Evolutionary conservation across 345 rosid genomes (phyloP).

Genomic region (Pugionium dolabratum): DNA sequence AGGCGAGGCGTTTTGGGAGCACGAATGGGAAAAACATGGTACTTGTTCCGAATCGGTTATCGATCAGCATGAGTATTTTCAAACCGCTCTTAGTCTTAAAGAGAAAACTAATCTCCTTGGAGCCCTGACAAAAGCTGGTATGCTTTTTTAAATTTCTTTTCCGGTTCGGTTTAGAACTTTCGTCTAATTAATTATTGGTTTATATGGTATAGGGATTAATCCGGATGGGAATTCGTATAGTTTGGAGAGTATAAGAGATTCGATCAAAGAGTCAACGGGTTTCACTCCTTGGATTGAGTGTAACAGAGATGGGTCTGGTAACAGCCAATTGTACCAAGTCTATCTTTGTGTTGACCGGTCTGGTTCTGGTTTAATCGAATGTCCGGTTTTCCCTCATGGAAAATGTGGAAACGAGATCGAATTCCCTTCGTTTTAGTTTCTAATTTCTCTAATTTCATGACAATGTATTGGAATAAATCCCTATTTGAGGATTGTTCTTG

Average conservation of each 20-base stretch:
- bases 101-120: slow-evolving; percentile 55
- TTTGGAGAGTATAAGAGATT: slow-evolving; percentile 57
- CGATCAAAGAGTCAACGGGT: slow-evolving; percentile 56
- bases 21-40: slow-evolving; percentile 96
- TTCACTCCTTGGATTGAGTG: slow-evolving; percentile 75
- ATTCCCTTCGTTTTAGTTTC: slow-evolving; percentile 69
- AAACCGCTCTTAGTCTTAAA: slow-evolving; percentile 58
- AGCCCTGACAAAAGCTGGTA: slow-evolving; percentile 60
- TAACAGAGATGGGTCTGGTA: slow-evolving; percentile 60
- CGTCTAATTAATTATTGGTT: slow-evolving; percentile 10
- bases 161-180: not conserved
- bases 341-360: slow-evolving; percentile 78
- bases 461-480: too few species aligned
- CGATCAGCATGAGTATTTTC: slow-evolving; percentile 69
- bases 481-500: too few species aligned
- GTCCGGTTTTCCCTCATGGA: slow-evolving; percentile 71
- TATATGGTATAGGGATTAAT: slow-evolving; percentile 50
- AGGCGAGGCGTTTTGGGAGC: slow-evolving; percentile 73
- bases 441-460: too few species aligned
- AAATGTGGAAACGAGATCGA: slow-evolving; percentile 60
- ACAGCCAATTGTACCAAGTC: slow-evolving; percentile 80
- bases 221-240: slow-evolving; percentile 61
- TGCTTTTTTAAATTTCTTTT: not conserved
- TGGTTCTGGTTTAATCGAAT: slow-evolving; percentile 61
- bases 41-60: slow-evolving; percentile 84